Percentiles rank a stretch among this genome's conserved stretches.
Evolutionary conservation across 805 yeast genomes (phyloP).

Genomic region (Wickerhamiella lipophila): DNA sequence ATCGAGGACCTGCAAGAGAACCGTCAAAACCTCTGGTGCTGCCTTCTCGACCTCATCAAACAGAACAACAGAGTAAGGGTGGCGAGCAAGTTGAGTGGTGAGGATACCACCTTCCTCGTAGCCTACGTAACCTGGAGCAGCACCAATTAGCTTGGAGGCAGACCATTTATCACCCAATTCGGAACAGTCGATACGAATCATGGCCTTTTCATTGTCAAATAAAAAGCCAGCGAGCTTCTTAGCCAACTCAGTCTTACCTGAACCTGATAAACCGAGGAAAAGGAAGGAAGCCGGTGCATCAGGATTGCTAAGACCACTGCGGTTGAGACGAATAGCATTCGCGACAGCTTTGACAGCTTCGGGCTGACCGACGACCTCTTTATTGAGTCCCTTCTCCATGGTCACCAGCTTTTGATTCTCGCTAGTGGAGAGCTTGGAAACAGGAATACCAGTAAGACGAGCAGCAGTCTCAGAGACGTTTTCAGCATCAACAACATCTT

Average conservation of each 20-base stretch:
- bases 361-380: slow-evolving; percentile 84
- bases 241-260: slow-evolving; percentile 97
- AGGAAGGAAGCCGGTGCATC: slow-evolving; percentile 92
- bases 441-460: slow-evolving; percentile 93
- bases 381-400: slow-evolving; percentile 79
- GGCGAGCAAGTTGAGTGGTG: slow-evolving; percentile 80
- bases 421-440: slow-evolving; percentile 83
- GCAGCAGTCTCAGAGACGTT: slow-evolving; percentile 96
- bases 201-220: slow-evolving; percentile 91
- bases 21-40: slow-evolving; percentile 92
- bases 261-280: slow-evolving; percentile 90
- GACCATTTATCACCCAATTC: slow-evolving; percentile 93
- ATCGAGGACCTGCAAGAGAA: slow-evolving; percentile 81
- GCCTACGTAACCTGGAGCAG: slow-evolving; percentile 95
- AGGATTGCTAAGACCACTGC: slow-evolving; percentile 94
- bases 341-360: slow-evolving; percentile 95
- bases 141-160: slow-evolving; percentile 87
- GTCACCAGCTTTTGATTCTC: slow-evolving; percentile 87
- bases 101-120: slow-evolving; percentile 95
- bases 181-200: slow-evolving; percentile 96
- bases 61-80: slow-evolving; percentile 89
- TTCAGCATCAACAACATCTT: slow-evolving; percentile 83
- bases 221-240: slow-evolving; percentile 93
- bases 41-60: slow-evolving; percentile 84
- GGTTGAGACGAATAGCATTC: slow-evolving; percentile 79